Conservation (phyloP, 2,329 filamentous ascomycete species). For the Emmonsia crescens region DNA sequence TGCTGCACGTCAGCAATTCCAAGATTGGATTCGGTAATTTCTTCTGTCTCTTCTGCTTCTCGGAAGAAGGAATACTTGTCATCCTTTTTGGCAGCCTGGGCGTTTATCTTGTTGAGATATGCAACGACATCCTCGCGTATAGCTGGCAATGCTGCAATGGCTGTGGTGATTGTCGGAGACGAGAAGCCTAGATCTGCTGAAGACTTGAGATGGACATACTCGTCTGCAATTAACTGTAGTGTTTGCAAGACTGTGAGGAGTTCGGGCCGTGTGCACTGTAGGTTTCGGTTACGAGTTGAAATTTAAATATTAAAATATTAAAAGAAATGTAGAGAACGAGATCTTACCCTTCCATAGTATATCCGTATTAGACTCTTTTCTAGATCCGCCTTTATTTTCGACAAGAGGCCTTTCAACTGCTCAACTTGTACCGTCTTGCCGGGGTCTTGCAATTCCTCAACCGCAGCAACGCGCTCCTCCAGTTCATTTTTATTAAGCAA, state of each 20-base stretch:
- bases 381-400: slow-evolving; percentile 64
- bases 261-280: slow-evolving; percentile 69
- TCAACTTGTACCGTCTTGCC: slow-evolving; percentile 58
- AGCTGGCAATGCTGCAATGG: slow-evolving; percentile 62
- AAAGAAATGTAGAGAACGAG: background rate
- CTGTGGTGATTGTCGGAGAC: slow-evolving; percentile 57
- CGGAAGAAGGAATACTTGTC: slow-evolving; percentile 94
- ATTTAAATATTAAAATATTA: background rate
- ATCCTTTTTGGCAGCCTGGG: slow-evolving; percentile 68
- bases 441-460: slow-evolving; percentile 70
- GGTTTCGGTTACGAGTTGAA: background rate
- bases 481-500: slow-evolving; percentile 65
- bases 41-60: slow-evolving; percentile 76
- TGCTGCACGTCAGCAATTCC: slow-evolving; percentile 88
- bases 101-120: slow-evolving; percentile 77
- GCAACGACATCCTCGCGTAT: slow-evolving; percentile 62
- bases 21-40: slow-evolving; percentile 77
- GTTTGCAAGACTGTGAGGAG: slow-evolving; percentile 76
- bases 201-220: slow-evolving; percentile 59
- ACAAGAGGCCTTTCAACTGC: slow-evolving; percentile 60
- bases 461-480: slow-evolving; percentile 68
- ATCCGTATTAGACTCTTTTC: slow-evolving; percentile 91
- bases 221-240: slow-evolving; percentile 66
- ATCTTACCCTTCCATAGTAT: slow-evolving; percentile 71
- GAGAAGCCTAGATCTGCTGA: slow-evolving; percentile 60